These are phyloP conservation scores for Monosporascus ibericus DNA, from an alignment of 2,329 filamentous ascomycete genomes.

Conservation along the genomic window DNA sequence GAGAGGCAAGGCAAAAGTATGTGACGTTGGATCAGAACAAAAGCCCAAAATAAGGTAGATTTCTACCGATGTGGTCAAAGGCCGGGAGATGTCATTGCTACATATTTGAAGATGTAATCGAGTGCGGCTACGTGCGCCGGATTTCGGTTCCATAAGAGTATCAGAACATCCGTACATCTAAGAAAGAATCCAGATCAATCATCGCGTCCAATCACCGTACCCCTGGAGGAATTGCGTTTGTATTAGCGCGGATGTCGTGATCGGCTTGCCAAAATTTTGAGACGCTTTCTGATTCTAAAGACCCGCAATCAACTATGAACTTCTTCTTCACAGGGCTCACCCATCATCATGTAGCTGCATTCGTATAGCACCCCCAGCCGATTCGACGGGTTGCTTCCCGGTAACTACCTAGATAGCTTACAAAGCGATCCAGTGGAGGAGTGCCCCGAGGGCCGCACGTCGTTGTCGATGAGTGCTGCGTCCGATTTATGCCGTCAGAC, in stretches of 20 bases:
- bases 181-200: neutral
- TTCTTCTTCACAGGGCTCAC: neutral
- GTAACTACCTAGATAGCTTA: no score
- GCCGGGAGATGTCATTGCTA: neutral
- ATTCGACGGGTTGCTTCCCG: neutral
- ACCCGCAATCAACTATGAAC: neutral
- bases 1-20: neutral
- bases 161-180: neutral
- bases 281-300: neutral
- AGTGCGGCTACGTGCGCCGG: neutral
- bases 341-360: neutral
- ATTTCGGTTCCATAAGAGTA: neutral
- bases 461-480: neutral
- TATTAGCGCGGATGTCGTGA: slow-evolving; percentile 33
- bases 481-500: neutral
- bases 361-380: neutral
- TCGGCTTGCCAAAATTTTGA: slow-evolving; percentile 24
- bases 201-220: slow-evolving; percentile 21
- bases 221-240: slow-evolving; percentile 14
- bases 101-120: neutral
- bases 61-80: neutral
- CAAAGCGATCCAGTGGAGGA: no score
- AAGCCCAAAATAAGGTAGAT: neutral
- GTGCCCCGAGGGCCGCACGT: no score
- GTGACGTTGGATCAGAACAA: neutral